Evolutionary conservation across 345 rosid species (phyloP).

Genomic region (Salix arbutifolia): DNA sequence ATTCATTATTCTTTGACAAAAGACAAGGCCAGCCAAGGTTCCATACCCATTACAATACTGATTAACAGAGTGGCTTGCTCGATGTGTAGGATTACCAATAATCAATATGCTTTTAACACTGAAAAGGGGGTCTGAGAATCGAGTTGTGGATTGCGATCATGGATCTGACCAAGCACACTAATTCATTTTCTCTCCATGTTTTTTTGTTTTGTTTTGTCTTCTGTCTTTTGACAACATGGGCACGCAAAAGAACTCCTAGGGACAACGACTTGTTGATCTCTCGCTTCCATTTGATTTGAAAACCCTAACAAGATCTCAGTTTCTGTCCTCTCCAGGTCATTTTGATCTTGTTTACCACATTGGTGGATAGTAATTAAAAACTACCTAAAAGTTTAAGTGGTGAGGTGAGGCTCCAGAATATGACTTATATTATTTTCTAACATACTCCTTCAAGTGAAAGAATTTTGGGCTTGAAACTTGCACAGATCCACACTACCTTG

Average conservation of each 20-base stretch:
- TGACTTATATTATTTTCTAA: no score
- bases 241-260: background rate
- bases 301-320: background rate
- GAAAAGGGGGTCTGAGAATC: background rate
- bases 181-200: background rate
- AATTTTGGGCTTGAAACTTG: no score
- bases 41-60: background rate
- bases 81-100: constrained; percentile 19
- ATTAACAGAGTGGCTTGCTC: background rate
- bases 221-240: background rate
- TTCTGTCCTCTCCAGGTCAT: background rate
- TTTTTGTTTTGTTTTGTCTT: background rate
- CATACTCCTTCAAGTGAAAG: no score
- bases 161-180: constrained; percentile 20
- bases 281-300: background rate
- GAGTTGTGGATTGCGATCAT: background rate
- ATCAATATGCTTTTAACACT: background rate
- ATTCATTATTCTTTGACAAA: background rate
- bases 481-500: no score
- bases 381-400: no score
- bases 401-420: no score
- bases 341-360: background rate
- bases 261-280: background rate
- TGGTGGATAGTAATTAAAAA: background rate
- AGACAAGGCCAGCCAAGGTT: background rate